A percentile compares a stretch with the other conserved stretches of the same genome.
Conservation (phyloP, 768 basidiomycete genomes). For the Pleurotus giganteus region DNA sequence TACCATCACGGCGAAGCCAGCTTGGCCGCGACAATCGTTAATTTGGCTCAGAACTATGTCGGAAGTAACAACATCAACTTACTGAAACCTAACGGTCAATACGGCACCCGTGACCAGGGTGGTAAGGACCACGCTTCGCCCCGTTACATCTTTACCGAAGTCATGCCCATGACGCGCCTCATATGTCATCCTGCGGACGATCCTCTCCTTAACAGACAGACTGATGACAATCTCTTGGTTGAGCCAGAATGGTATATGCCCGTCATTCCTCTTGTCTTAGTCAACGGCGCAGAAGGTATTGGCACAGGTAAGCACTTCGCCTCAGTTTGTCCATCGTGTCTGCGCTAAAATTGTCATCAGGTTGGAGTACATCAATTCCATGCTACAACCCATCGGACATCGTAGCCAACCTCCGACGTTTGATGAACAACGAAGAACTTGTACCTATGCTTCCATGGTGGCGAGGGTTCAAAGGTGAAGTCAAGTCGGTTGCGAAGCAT, state of each 20-base stretch:
- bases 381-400: conserved; percentile 92
- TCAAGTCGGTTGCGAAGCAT: conserved; percentile 78
- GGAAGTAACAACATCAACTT: conserved; percentile 96
- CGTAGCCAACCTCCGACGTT: conserved; percentile 78
- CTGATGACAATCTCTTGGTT: conserved; percentile 81
- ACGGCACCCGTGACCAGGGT: conserved; percentile 89
- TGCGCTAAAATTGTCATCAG: conserved; percentile 34
- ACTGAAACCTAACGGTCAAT: conserved; percentile 87
- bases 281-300: conserved; percentile 97
- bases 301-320: conserved; percentile 72
- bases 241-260: conserved; percentile 97
- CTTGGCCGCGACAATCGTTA: conserved; percentile 87
- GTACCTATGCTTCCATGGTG: conserved; percentile 95
- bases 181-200: conserved; percentile 87
- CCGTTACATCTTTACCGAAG: conserved; percentile 91
- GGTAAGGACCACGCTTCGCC: conserved; percentile 97
- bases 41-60: conserved; percentile 90
- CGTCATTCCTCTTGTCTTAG: conserved; percentile 78
- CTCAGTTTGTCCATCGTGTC: not conserved
- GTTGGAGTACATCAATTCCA: conserved; percentile 94
- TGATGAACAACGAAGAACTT: conserved; percentile 84
- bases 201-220: conserved; percentile 76
- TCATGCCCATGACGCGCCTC: conserved; percentile 68
- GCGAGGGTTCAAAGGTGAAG: conserved; percentile 89
- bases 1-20: conserved; percentile 97